Base-by-base conservation (phyloP, 2,329 filamentous ascomycete species). In the Sarocladium oryzae region DNA sequence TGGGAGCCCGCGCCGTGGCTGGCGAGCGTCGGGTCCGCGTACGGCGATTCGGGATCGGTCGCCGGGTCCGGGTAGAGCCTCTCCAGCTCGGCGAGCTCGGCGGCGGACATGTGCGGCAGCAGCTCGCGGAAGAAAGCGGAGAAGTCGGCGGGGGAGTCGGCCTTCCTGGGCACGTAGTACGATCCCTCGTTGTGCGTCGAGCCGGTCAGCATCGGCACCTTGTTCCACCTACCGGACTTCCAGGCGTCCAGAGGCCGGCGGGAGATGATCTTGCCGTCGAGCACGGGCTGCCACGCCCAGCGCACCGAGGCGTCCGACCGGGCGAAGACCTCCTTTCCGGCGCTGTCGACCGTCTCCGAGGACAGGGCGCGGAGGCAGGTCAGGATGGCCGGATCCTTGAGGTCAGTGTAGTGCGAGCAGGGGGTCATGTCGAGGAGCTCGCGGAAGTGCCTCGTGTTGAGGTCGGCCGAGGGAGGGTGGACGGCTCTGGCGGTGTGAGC, bases 1-100 rank as follows among this genome's bases (percentile, higher is more conserved):
- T 76, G 73, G 0, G 66, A 69, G 18, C 68, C 70, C 16, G 71
- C 67, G 13, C 68, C 70, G 0, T 66, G 67, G 28, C 64, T 56
- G 18, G 61, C 60, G 0, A 62, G 61, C 43, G 33, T 48, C 5
- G 53, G 48, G 21, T 61, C 51, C 13, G 51, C 2, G 35, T 64
- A 69, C 0, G 65, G 66, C 33, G 73, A 66, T 54, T 66, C 51
- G 46, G 62, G 3, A 26, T 67, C 48, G 0, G 57, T 59, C 2
- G 56, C 60, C 0, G 68, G 68, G 36, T 71, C 68, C 2, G 66
- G 63, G 50, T 71, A 71, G 10, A 71, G 53, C 1, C 52, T 55
- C 11, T 56, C 56, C 1, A 71, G 33, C 0, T 53, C 36, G 10
- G 56, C 67, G 11, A 71, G 49, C 1, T 56, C 55, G 49, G 58